phyloP scores from a whole-genome alignment of 2,329 filamentous ascomycete species.

The Ilyonectria mors-panacis region DNA sequence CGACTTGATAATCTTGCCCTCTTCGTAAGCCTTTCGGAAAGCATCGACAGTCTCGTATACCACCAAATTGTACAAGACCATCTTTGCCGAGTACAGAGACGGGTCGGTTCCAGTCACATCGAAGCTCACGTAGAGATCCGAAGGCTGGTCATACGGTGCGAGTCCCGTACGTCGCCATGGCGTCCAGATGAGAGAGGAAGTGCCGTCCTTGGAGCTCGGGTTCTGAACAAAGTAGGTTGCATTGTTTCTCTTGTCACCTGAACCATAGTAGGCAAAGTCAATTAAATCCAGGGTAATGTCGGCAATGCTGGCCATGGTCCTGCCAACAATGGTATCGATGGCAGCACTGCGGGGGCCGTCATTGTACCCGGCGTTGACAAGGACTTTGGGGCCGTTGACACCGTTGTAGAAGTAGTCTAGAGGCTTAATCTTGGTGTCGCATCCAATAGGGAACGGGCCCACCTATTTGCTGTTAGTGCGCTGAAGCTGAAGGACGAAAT shows the following conservation, averaged over 20 bases:
- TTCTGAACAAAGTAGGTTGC: slow-evolving; percentile 34
- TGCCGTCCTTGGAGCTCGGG: slow-evolving; percentile 36
- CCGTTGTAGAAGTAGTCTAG: slow-evolving; percentile 40
- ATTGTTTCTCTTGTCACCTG: slow-evolving; percentile 25
- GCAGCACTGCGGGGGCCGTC: slow-evolving; percentile 24
- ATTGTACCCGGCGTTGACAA: slow-evolving; percentile 34
- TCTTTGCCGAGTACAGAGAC: slow-evolving; percentile 34
- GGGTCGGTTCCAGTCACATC: slow-evolving; percentile 34
- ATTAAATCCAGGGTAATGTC: slow-evolving; percentile 30
- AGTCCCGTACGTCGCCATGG: slow-evolving; percentile 33
- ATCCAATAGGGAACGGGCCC: slow-evolving; percentile 35
- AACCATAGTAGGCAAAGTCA: slow-evolving; percentile 30
- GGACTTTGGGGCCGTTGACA: slow-evolving; percentile 32
- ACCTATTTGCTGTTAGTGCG: slow-evolving; percentile 18
- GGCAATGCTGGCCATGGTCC: slow-evolving; percentile 36
- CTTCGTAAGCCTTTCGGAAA: slow-evolving; percentile 34
- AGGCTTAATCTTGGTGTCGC: slow-evolving; percentile 24
- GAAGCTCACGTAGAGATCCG: slow-evolving; percentile 38
- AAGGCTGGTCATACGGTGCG: slow-evolving; percentile 33
- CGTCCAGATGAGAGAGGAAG: slow-evolving; percentile 34
- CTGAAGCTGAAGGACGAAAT: not conserved
- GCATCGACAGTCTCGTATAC: slow-evolving; percentile 34
- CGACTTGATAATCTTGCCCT: slow-evolving; percentile 26
- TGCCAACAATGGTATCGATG: slow-evolving; percentile 31
- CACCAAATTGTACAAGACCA: slow-evolving; percentile 36